Evolutionary conservation across 2,329 filamentous ascomycete genomes (phyloP).

Genomic region (Aphanocladium album): DNA sequence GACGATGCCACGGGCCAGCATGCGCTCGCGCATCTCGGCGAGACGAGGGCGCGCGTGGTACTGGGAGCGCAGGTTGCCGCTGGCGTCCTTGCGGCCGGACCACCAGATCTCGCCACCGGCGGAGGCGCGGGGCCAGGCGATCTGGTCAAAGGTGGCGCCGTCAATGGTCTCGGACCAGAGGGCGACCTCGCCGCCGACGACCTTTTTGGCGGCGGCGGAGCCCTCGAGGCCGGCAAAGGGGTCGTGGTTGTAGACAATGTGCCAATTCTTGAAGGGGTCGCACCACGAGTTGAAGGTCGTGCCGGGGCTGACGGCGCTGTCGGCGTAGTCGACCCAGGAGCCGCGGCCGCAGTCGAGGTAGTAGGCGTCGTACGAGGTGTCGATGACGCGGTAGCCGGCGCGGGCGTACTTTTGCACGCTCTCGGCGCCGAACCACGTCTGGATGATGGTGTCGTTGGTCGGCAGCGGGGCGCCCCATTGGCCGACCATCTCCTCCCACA

Average conservation of each 20-base stretch:
- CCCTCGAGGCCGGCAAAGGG: slow-evolving; percentile 59
- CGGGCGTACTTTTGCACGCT: slow-evolving; percentile 56
- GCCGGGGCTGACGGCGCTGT: slow-evolving; percentile 45
- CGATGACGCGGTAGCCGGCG: slow-evolving; percentile 65
- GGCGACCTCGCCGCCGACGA: slow-evolving; percentile 76
- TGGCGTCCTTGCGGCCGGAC: slow-evolving; percentile 63
- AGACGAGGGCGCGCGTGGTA: slow-evolving; percentile 64
- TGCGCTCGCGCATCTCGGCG: slow-evolving; percentile 69
- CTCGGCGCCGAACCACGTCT: slow-evolving; percentile 66
- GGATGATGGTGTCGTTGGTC: slow-evolving; percentile 65
- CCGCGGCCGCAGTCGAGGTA: slow-evolving; percentile 81
- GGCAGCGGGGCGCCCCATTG: slow-evolving; percentile 68
- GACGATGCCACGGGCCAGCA: slow-evolving; percentile 63
- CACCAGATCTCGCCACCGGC: slow-evolving; percentile 77
- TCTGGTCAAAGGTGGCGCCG: slow-evolving; percentile 64
- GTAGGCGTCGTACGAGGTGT: slow-evolving; percentile 68
- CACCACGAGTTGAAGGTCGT: slow-evolving; percentile 81
- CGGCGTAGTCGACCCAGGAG: slow-evolving; percentile 65
- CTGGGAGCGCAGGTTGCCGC: slow-evolving; percentile 65
- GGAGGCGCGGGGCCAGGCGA: slow-evolving; percentile 71
- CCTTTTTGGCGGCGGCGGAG: slow-evolving; percentile 57
- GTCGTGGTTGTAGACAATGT: slow-evolving; percentile 74
- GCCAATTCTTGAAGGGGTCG: slow-evolving; percentile 74
- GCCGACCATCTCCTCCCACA: slow-evolving; percentile 84
- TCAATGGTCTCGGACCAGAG: slow-evolving; percentile 79